phyloP scores from a whole-genome alignment of 2,329 filamentous ascomycete species.

The Ascochyta lentis region DNA sequence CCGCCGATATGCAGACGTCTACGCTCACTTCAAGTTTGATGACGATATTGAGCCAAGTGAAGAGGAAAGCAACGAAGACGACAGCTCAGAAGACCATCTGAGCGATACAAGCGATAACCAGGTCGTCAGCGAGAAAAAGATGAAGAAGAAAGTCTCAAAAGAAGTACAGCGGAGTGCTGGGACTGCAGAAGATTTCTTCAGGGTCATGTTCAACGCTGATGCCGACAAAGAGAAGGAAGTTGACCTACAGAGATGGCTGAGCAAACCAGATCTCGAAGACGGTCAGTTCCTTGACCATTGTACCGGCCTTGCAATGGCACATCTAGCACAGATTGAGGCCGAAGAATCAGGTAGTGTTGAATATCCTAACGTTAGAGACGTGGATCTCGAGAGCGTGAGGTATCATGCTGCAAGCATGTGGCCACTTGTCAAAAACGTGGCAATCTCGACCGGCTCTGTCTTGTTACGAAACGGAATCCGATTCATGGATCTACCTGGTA shows the following conservation, averaged over 20 bases:
- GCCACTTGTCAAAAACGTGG: slow-evolving; percentile 20
- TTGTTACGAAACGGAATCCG: slow-evolving; percentile 14
- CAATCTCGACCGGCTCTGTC: slow-evolving; percentile 18
- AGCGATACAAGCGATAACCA: not conserved
- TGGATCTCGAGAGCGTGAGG: not conserved
- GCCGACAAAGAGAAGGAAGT: too few relatives aligned
- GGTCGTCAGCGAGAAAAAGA: too few relatives aligned
- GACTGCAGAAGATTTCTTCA: slow-evolving; percentile 22
- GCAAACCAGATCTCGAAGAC: slow-evolving; percentile 4
- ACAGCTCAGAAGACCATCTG: not conserved
- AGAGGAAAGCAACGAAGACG: not conserved
- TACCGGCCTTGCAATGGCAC: not conserved
- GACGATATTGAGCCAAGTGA: not conserved
- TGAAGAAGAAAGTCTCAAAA: not conserved
- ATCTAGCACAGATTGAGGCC: not conserved
- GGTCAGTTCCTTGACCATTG: slow-evolving; percentile 6
- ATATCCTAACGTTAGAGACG: slow-evolving; percentile 8
- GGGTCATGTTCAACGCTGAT: slow-evolving; percentile 13
- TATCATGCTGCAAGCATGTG: slow-evolving; percentile 1
- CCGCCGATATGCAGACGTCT: not conserved
- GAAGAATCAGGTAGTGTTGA: not conserved
- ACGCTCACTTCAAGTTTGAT: not conserved
- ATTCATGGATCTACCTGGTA: slow-evolving; percentile 22
- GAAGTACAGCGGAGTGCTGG: not conserved
- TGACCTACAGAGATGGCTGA: not conserved